Conservation (phyloP, 2,329 filamentous ascomycete species). For the Boeremia exigua region DNA sequence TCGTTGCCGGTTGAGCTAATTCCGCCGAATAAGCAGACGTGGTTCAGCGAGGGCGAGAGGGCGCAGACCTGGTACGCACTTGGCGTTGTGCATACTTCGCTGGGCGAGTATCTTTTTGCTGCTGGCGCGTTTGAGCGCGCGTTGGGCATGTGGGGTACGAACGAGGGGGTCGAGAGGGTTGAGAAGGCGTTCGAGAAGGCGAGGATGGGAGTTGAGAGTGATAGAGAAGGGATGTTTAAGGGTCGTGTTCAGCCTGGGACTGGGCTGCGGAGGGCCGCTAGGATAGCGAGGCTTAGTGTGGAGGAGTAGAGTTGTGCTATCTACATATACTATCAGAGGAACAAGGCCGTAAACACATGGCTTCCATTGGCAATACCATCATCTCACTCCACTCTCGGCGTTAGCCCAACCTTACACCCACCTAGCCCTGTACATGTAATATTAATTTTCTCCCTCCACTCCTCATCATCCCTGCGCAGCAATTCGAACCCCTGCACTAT, state of each 20-base stretch:
- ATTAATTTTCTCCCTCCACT: conserved; percentile 33
- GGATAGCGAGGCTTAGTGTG: conserved; percentile 12
- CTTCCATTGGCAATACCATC: not conserved
- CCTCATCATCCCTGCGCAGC: conserved; percentile 24
- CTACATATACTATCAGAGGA: not conserved
- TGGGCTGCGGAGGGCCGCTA: conserved; percentile 31
- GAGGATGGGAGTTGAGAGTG: conserved; percentile 37
- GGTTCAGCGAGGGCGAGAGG: conserved; percentile 37
- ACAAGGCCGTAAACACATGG: not conserved
- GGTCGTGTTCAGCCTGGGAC: conserved; percentile 33
- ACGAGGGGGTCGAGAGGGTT: conserved; percentile 21
- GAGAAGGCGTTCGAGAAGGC: conserved; percentile 36
- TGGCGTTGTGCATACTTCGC: conserved; percentile 35
- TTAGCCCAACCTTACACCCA: conserved; percentile 28
- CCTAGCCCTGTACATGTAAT: conserved; percentile 25
- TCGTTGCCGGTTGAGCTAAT: conserved; percentile 40
- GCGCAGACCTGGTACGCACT: conserved; percentile 39
- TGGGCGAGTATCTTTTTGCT: conserved; percentile 42
- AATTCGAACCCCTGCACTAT: conserved; percentile 30
- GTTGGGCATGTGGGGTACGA: conserved; percentile 23
- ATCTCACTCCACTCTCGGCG: not conserved
- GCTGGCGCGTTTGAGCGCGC: conserved; percentile 44
- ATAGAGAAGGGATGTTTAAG: conserved; percentile 33
- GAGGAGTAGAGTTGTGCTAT: not conserved
- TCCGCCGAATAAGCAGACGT: conserved; percentile 37